Percentiles rank a stretch among this genome's conserved stretches.
These are phyloP conservation scores for Macrophomina pseudophaseolina DNA, from an alignment of 2,329 filamentous ascomycete species.

Conservation along the genomic window DNA sequence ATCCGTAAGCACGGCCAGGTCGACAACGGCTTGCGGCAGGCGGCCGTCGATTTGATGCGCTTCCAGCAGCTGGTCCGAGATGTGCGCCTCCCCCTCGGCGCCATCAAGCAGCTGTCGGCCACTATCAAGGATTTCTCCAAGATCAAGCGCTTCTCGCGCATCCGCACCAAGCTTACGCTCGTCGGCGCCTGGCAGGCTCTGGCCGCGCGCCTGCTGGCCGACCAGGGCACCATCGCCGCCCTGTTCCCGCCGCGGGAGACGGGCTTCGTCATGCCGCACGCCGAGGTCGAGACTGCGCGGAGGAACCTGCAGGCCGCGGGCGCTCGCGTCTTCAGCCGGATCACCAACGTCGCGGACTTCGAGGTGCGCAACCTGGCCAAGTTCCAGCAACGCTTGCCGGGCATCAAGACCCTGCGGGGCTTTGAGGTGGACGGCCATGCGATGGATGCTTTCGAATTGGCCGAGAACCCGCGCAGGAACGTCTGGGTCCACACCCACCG, in stretches of 20 bases:
- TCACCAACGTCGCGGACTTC: background rate
- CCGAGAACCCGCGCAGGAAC: background rate
- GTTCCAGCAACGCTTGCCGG: background rate
- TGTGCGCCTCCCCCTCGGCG: background rate
- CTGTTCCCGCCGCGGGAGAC: background rate
- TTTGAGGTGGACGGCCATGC: background rate
- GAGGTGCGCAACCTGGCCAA: background rate
- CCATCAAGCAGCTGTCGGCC: background rate
- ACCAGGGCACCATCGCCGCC: background rate
- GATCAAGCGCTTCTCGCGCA: background rate
- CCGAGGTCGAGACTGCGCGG: background rate
- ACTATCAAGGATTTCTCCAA: background rate
- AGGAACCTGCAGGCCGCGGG: background rate
- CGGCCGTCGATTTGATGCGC: background rate
- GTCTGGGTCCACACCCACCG: background rate
- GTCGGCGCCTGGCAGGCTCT: background rate
- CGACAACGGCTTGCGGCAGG: background rate
- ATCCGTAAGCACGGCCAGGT: background rate
- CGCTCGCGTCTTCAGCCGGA: background rate
- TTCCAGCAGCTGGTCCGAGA: background rate
- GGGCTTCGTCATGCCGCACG: background rate
- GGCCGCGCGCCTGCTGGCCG: background rate
- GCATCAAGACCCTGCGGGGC: background rate
- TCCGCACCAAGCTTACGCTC: slow-evolving; percentile 8
- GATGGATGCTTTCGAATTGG: background rate